Base-by-base conservation (phyloP, 495 filamentous ascomycete species). In the Penicillium fimorum region DNA sequence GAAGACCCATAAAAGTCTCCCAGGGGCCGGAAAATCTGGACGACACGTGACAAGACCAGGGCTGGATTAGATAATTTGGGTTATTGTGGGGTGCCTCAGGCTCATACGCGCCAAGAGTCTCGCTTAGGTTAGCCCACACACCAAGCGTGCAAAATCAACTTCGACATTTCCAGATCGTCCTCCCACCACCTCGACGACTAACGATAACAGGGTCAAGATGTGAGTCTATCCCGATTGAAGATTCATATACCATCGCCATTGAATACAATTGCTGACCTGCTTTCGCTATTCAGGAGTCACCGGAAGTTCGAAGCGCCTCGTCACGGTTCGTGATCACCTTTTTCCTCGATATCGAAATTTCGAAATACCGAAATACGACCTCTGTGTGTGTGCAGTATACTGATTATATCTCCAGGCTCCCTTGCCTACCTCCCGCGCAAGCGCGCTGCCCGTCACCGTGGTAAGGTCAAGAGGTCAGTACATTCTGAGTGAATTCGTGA, bases 371-470 rank as follows among this genome's bases (percentile, higher is more conserved):
- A 72, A 65, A 68, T 61, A 62, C 66, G 59, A 57, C 47, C 51
- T 63, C 56, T 55, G 37, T 58, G 24, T 65, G 60, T 70, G 64
- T 66, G 64, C 38, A 56, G 53, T 64, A 46, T 68, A 73, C 76
- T 78, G 66, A 78, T 68, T 59, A 5, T 60, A 30, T 61, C 37
- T 54, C 56, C 70, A 79, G 76, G 80, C 60, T 97, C 92, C 65
- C 82, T 99, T 78, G 95, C 95, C 60, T 99, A 89, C 82, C 79
- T 99, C 70, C 95, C 95, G 55, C 84, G 95, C 73, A 99, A 99
- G 92, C 87, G 95, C 69, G 92, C 95, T 63, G 84, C 92, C 76
- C 84, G 94, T 71, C 93, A 99, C 79, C 83, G 95, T 65, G 95
- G 94, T 76, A 96, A 96, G 86, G 94, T 97, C 73, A 97, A 97